Conservation (phyloP, 2,329 filamentous ascomycete genomes). For the Diplodia sapinea region DNA sequence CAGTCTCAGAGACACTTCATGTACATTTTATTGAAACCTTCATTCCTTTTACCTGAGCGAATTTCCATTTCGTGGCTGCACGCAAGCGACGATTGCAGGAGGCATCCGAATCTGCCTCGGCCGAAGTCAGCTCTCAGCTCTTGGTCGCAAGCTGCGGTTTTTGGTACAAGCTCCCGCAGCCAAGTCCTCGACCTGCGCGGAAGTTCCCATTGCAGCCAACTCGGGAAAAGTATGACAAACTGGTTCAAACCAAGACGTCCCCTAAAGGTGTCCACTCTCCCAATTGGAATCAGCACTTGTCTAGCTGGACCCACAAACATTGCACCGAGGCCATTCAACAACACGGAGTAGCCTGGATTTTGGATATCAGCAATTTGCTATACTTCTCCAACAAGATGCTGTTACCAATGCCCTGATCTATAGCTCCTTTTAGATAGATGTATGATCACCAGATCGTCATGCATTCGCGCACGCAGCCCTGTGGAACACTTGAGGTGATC, state of each 20-base stretch:
- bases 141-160: neutral
- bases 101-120: neutral
- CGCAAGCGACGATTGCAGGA: neutral
- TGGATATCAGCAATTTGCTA: too few species aligned
- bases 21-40: neutral
- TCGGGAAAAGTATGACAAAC: neutral
- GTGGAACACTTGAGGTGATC: slow-evolving; percentile 3
- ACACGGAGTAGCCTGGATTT: too few species aligned
- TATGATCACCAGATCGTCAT: neutral
- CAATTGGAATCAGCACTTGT: neutral
- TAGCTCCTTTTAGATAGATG: neutral
- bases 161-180: neutral
- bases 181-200: neutral
- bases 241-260: neutral
- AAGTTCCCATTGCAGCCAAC: neutral
- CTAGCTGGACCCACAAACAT: neutral
- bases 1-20: neutral
- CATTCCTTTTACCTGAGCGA: neutral
- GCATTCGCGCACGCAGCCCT: neutral
- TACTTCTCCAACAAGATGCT: neutral
- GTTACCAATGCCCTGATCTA: neutral
- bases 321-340: too few species aligned
- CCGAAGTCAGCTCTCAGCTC: neutral
- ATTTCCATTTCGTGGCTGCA: neutral
- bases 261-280: neutral